Percentiles rank a stretch among this genome's conserved stretches.
Conservation (phyloP, 2,329 filamentous ascomycete species). For the Mycocentrospora acerina region DNA sequence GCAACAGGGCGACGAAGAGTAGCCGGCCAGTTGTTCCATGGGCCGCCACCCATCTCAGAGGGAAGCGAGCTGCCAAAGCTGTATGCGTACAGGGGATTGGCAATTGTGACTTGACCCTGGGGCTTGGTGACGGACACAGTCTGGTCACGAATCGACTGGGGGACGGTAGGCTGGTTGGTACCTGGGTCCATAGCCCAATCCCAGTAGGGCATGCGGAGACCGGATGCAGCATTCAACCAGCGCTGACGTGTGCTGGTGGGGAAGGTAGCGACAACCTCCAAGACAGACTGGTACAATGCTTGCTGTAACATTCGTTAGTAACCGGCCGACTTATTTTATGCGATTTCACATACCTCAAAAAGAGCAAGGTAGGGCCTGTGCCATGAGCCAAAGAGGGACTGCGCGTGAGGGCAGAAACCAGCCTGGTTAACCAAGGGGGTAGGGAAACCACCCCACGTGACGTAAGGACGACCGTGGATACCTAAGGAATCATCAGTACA, state of each 20-base stretch:
- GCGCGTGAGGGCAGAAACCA: constrained; percentile 78
- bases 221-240: constrained; percentile 44
- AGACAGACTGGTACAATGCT: constrained; percentile 44
- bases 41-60: constrained; percentile 47
- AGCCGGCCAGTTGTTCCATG: constrained; percentile 32
- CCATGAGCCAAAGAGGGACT: constrained; percentile 77
- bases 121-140: constrained; percentile 49
- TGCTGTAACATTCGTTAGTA: constrained; percentile 36
- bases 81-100: constrained; percentile 52
- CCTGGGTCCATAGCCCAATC: constrained; percentile 49
- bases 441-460: constrained; percentile 55
- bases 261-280: constrained; percentile 46
- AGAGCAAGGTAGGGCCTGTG: constrained; percentile 76
- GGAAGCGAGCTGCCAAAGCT: constrained; percentile 55
- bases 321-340: not conserved
- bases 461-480: constrained; percentile 75
- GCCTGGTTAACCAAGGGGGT: constrained; percentile 49
- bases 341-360: constrained; percentile 51
- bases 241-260: constrained; percentile 41
- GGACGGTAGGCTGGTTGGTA: constrained; percentile 27
- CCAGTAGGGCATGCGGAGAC: constrained; percentile 51
- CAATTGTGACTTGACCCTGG: constrained; percentile 39
- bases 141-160: constrained; percentile 42
- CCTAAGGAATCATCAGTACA: constrained; percentile 47
- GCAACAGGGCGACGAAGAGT: constrained; percentile 37